Evolutionary conservation across 2,329 filamentous ascomycete species (phyloP).

Genomic region (Stemphylium lycopersici): DNA sequence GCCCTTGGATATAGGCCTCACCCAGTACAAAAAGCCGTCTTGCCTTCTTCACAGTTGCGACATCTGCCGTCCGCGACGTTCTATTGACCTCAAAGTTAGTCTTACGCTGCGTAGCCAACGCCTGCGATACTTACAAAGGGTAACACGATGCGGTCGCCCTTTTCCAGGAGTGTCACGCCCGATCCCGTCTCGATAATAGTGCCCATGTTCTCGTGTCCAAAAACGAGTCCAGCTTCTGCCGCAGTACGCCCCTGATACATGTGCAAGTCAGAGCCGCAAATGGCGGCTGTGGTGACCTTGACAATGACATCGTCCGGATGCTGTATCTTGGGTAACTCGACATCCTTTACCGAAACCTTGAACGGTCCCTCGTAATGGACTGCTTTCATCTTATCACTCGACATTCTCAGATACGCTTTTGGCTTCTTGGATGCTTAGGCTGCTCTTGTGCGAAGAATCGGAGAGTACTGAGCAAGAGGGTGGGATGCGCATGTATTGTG

Average conservation of each 20-base stretch:
- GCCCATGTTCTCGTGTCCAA: constrained; percentile 68
- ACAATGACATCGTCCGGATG: constrained; percentile 70
- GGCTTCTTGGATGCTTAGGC: neutral
- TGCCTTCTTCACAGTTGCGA: constrained; percentile 68
- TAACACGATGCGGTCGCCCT: constrained; percentile 68
- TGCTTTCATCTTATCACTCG: constrained; percentile 61
- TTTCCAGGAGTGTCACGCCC: constrained; percentile 66
- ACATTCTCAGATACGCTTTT: constrained; percentile 6
- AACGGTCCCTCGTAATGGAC: constrained; percentile 68
- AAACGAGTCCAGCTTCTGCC: constrained; percentile 66
- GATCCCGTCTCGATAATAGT: constrained; percentile 61
- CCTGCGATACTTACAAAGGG: constrained; percentile 55
- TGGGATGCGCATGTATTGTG: neutral
- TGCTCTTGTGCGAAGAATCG: neutral
- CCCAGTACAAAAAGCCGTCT: constrained; percentile 70
- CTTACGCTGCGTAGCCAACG: neutral
- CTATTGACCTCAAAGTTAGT: neutral
- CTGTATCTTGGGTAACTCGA: constrained; percentile 63
- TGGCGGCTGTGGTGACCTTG: constrained; percentile 68
- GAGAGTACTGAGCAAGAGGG: neutral
- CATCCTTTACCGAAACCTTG: constrained; percentile 67
- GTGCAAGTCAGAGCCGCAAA: constrained; percentile 60
- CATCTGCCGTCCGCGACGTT: constrained; percentile 53
- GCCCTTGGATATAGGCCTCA: constrained; percentile 6
- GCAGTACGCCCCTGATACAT: constrained; percentile 72